Conservation (phyloP, 768 basidiomycete genomes). For the Kwoniella sp. region DNA sequence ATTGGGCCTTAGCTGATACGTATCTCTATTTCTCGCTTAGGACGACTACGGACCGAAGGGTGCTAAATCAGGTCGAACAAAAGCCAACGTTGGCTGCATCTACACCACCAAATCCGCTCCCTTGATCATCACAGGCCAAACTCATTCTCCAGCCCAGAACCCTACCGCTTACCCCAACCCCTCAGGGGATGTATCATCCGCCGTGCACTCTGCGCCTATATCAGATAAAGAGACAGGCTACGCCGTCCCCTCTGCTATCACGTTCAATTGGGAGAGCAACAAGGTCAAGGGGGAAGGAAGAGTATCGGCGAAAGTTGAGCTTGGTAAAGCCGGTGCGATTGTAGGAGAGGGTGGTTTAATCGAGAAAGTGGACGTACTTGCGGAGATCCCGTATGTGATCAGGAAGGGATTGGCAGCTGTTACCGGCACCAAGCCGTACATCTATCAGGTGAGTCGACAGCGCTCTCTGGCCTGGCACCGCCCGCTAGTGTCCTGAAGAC, state of each 20-base stretch:
- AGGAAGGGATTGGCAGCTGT: slow-evolving; percentile 92
- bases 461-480: too few relatives aligned
- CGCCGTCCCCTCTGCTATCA: slow-evolving; percentile 67
- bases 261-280: slow-evolving; percentile 76
- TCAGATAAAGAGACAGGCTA: slow-evolving; percentile 82
- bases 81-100: slow-evolving; percentile 72
- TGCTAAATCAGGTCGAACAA: slow-evolving; percentile 76
- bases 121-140: slow-evolving; percentile 49
- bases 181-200: slow-evolving; percentile 39
- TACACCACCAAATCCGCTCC: slow-evolving; percentile 32
- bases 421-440: slow-evolving; percentile 87
- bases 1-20: background rate
- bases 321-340: slow-evolving; percentile 64
- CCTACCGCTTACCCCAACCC: slow-evolving; percentile 20
- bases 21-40: slow-evolving; percentile 15
- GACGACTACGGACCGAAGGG: slow-evolving; percentile 77
- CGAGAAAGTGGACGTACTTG: slow-evolving; percentile 77
- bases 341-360: slow-evolving; percentile 57
- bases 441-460: slow-evolving; percentile 88
- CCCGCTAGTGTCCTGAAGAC: too few relatives aligned
- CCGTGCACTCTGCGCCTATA: slow-evolving; percentile 61
- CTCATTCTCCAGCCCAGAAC: slow-evolving; percentile 23
- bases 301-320: slow-evolving; percentile 58
- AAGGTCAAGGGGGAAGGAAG: slow-evolving; percentile 58
- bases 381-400: slow-evolving; percentile 88